These are phyloP conservation scores for Obelidium mucronatum DNA, from an alignment of 192 early-diverging fungal species.

Conservation along the genomic window DNA sequence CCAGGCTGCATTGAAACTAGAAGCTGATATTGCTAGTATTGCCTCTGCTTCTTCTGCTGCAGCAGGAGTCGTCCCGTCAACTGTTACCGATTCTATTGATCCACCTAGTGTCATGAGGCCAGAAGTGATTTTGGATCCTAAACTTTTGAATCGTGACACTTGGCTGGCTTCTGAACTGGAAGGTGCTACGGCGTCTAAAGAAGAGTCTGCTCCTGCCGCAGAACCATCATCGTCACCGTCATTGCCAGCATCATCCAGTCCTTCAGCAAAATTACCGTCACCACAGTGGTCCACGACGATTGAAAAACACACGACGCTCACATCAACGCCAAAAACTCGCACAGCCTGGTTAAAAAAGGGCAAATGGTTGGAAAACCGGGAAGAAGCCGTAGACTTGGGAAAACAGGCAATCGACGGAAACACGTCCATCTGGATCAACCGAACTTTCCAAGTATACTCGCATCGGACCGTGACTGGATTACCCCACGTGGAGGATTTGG, in stretches of 20 bases:
- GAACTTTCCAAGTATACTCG: conserved; percentile 13
- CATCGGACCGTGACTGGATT: conserved; percentile 22
- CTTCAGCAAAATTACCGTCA: background rate
- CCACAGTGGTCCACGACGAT: background rate
- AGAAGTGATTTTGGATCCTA: conserved; percentile 5
- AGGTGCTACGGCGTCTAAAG: background rate
- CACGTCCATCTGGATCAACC: background rate
- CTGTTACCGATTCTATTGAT: background rate
- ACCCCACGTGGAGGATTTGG: conserved; percentile 11
- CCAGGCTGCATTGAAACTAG: background rate
- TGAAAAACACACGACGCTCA: background rate
- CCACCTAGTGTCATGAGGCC: background rate
- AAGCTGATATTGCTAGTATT: no score
- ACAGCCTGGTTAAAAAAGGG: conserved; percentile 8
- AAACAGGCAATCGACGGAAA: conserved; percentile 1
- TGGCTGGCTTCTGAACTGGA: conserved; percentile 24
- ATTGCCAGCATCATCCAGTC: background rate
- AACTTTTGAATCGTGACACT: conserved; percentile 2
- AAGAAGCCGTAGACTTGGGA: background rate
- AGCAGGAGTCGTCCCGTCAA: background rate
- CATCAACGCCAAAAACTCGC: background rate
- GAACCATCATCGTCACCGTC: no score
- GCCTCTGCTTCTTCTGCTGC: no score
- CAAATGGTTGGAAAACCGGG: background rate
- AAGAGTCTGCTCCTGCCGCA: background rate